These are phyloP conservation scores for Extremus antarcticus DNA, from an alignment of 495 filamentous ascomycete genomes.

Conservation along the genomic window DNA sequence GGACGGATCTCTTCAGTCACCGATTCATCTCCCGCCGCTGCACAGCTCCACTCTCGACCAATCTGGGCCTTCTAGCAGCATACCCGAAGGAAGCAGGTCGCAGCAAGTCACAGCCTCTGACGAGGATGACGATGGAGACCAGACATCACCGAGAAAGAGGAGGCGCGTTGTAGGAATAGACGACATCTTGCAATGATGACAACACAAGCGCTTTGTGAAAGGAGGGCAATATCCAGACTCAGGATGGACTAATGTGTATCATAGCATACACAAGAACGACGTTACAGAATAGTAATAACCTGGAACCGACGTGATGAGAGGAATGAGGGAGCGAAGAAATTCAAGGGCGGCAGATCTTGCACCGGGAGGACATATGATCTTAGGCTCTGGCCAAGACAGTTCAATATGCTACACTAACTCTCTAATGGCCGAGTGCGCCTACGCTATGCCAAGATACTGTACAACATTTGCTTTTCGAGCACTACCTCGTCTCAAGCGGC, in stretches of 20 bases:
- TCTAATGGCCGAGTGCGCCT: not conserved
- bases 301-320: too few species aligned
- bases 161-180: conserved; percentile 17
- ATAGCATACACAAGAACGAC: not conserved
- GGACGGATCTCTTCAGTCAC: not conserved
- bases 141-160: conserved; percentile 12
- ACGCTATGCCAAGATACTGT: conserved; percentile 1
- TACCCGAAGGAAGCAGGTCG: not conserved
- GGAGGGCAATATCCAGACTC: too few species aligned
- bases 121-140: not conserved
- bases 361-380: too few species aligned
- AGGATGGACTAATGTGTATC: not conserved
- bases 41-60: not conserved
- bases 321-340: too few species aligned
- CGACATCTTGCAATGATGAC: conserved; percentile 17
- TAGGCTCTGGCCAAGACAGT: not conserved
- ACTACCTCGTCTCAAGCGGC: conserved; percentile 1
- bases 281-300: too few species aligned
- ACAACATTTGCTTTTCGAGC: not conserved
- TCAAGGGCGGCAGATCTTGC: too few species aligned
- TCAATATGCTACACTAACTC: not conserved
- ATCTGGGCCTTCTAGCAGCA: not conserved
- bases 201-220: too few species aligned
- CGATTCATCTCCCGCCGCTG: conserved; percentile 8
- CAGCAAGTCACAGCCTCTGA: conserved; percentile 6